Percentiles rank a stretch among this genome's conserved stretches.
Evolutionary conservation across 1,139 yeast species (phyloP).

Genomic region (Sugiyamaella japonica): DNA sequence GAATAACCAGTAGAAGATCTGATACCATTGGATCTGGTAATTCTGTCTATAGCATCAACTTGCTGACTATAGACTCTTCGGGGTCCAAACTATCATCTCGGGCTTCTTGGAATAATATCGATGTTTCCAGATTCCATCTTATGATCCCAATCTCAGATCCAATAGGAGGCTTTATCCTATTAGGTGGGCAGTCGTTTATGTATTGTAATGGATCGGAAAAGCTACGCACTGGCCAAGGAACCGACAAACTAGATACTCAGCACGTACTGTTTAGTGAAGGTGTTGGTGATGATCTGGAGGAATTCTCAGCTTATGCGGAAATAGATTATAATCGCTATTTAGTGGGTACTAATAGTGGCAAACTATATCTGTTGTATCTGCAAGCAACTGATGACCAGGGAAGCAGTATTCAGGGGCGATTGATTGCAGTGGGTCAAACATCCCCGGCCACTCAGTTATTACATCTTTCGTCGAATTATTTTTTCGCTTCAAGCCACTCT

Average conservation of each 20-base stretch:
- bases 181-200: conserved; percentile 12
- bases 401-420: conserved; percentile 9
- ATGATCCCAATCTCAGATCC: conserved; percentile 15
- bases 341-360: conserved; percentile 20
- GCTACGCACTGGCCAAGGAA: conserved; percentile 13
- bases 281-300: neutral
- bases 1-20: neutral
- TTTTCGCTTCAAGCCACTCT: conserved; percentile 25
- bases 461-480: conserved; percentile 24
- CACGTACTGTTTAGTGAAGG: conserved; percentile 3
- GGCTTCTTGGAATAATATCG: conserved; percentile 9
- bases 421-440: conserved; percentile 18
- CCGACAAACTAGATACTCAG: conserved; percentile 3
- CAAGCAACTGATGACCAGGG: conserved; percentile 1
- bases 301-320: conserved; percentile 16
- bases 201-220: conserved; percentile 16
- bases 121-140: neutral
- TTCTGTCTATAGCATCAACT: neutral
- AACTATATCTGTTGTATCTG: conserved; percentile 16
- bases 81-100: conserved; percentile 10
- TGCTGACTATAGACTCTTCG: conserved; percentile 1
- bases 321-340: conserved; percentile 20
- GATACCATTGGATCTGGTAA: neutral
- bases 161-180: conserved; percentile 13
- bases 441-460: conserved; percentile 24